A percentile compares a stretch with the other conserved stretches of the same genome.
Conservation (phyloP, 345 rosid species). For the Geranium rotundifolium region DNA sequence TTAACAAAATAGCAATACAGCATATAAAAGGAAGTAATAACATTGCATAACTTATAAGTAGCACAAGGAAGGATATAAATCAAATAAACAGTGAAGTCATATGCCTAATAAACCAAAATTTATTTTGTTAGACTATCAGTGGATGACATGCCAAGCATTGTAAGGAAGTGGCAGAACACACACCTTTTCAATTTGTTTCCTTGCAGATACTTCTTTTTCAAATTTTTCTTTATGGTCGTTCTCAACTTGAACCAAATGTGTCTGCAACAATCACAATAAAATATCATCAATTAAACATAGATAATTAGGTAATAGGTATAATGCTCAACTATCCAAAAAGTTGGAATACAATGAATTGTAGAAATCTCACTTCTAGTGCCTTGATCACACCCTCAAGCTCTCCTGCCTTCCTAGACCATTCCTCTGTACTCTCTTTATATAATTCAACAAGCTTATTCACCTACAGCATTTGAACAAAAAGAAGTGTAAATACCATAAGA, state of each 20-base stretch:
- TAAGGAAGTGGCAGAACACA: neutral
- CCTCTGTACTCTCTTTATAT: conserved; percentile 85
- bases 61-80: too few relatives aligned
- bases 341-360: neutral
- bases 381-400: conserved; percentile 96
- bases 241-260: conserved; percentile 62
- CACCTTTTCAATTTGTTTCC: conserved; percentile 68
- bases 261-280: conserved; percentile 23
- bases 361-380: conserved; percentile 67
- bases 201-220: conserved; percentile 61
- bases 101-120: too few relatives aligned
- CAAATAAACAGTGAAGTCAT: too few relatives aligned
- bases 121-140: neutral
- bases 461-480: conserved; percentile 18
- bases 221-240: conserved; percentile 60
- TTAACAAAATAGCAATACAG: neutral
- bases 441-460: conserved; percentile 79
- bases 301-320: too few relatives aligned
- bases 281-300: conserved; percentile 53
- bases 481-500: neutral
- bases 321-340: neutral
- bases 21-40: neutral
- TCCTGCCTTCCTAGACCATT: conserved; percentile 87
- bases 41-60: too few relatives aligned
- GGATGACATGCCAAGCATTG: neutral